Conservation (phyloP, 192 early-diverging fungal genomes). For the Rhizophagus clarus region DNA sequence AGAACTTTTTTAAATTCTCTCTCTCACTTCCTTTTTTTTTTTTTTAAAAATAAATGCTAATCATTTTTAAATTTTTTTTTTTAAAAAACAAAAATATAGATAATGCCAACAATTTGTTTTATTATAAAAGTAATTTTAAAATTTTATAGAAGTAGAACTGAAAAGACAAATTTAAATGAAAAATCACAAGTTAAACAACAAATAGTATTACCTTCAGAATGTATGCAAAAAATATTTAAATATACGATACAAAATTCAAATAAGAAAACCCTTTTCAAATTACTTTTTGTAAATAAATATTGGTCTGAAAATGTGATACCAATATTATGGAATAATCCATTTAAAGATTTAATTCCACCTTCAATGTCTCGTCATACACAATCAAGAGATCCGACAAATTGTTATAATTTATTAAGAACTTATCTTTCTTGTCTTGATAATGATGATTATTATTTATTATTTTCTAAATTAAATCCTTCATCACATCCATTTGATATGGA, state of each 20-base stretch:
- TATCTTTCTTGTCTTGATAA: not conserved
- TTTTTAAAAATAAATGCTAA: too few species aligned
- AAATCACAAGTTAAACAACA: too few species aligned
- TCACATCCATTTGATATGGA: not conserved
- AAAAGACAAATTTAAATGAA: too few species aligned
- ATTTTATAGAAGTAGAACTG: too few species aligned
- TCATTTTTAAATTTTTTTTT: too few species aligned
- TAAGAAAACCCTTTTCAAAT: not conserved
- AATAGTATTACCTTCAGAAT: not conserved
- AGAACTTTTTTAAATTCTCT: too few species aligned
- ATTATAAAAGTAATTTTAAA: too few species aligned
- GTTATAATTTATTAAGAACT: not conserved
- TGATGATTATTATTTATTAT: not conserved
- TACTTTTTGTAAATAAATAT: not conserved
- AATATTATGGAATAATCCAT: conserved; percentile 8
- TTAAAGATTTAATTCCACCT: not conserved
- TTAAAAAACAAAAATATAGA: too few species aligned
- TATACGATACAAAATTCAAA: not conserved
- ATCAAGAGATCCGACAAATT: not conserved
- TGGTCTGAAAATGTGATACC: conserved; percentile 4
- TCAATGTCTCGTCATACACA: not conserved
- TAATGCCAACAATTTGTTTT: too few species aligned
- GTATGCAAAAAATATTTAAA: not conserved
- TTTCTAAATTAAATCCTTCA: not conserved
- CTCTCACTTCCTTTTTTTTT: too few species aligned